phyloP scores from a whole-genome alignment of 768 basidiomycete species.

The Podaxis mareebaensis region DNA sequence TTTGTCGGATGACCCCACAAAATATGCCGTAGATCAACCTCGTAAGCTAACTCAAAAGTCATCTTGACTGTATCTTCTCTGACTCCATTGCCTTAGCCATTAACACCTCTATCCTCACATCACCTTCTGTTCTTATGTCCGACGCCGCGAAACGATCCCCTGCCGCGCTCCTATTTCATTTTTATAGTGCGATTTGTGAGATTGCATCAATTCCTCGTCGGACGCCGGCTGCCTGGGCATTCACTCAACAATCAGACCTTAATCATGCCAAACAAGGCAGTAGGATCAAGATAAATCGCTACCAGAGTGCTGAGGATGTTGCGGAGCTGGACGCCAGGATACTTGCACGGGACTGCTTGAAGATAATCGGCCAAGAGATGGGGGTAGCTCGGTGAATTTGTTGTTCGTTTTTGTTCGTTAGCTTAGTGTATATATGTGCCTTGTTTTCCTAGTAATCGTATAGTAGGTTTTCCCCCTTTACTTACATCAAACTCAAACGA shows the following conservation, averaged over 20 bases:
- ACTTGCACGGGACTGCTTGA: conserved; percentile 67
- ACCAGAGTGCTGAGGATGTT: conserved; percentile 20
- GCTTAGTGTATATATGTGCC: background rate
- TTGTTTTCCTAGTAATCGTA: background rate
- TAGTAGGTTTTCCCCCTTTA: background rate
- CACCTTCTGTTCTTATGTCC: conserved; percentile 58
- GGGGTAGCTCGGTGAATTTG: conserved; percentile 38
- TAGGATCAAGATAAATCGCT: conserved; percentile 6
- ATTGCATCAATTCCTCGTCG: conserved; percentile 72
- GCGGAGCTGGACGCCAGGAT: conserved; percentile 64
- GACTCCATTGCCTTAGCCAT: conserved; percentile 21
- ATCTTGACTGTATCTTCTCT: background rate
- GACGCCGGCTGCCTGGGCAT: conserved; percentile 69
- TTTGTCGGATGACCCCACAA: conserved; percentile 62
- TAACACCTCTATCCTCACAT: conserved; percentile 40
- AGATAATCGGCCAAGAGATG: conserved; percentile 73
- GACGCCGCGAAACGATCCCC: conserved; percentile 76
- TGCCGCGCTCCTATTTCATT: conserved; percentile 85
- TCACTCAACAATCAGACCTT: conserved; percentile 14
- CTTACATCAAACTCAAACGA: background rate
- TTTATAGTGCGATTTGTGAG: conserved; percentile 78
- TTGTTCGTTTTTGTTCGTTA: background rate
- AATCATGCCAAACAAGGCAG: conserved; percentile 22
- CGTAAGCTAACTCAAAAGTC: conserved; percentile 35
- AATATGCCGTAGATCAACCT: conserved; percentile 55